These are phyloP conservation scores for Chimonanthus salicifolius DNA, from an alignment of 164 flowering plant species.

Conservation along the genomic window DNA sequence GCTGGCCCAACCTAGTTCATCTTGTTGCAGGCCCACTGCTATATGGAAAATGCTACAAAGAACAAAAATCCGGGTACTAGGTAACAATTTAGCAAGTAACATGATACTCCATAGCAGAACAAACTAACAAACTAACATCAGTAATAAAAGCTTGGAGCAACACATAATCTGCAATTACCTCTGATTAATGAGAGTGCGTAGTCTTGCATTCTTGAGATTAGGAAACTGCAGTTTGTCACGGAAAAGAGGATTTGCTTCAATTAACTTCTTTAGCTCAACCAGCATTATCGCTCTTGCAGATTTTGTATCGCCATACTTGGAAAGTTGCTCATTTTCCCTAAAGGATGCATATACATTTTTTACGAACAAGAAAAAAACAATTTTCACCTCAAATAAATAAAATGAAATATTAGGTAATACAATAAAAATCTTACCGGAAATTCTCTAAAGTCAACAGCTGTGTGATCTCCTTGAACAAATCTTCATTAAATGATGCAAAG, in stretches of 20 bases:
- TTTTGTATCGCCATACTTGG: constrained; percentile 60
- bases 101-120: not conserved
- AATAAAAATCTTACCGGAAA: constrained; percentile 33
- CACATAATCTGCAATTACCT: constrained; percentile 23
- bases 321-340: constrained; percentile 60
- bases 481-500: constrained; percentile 40
- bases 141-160: not conserved
- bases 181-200: constrained; percentile 48
- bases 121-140: not conserved
- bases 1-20: too few relatives aligned
- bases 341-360: not conserved
- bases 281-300: constrained; percentile 52
- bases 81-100: too few relatives aligned
- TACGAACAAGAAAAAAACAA: not conserved
- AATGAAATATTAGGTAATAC: not conserved
- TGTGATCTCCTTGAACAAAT: constrained; percentile 47
- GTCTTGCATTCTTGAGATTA: constrained; percentile 42
- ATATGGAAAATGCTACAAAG: not conserved
- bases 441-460: constrained; percentile 45
- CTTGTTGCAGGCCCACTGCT: not conserved
- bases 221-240: constrained; percentile 58
- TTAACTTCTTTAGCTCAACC: constrained; percentile 54
- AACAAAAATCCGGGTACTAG: not conserved
- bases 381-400: too few relatives aligned
- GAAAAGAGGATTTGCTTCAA: constrained; percentile 60